Evolutionary conservation across 192 early-diverging fungal species (phyloP).

Genomic region (Rhizophagus prolifer): DNA sequence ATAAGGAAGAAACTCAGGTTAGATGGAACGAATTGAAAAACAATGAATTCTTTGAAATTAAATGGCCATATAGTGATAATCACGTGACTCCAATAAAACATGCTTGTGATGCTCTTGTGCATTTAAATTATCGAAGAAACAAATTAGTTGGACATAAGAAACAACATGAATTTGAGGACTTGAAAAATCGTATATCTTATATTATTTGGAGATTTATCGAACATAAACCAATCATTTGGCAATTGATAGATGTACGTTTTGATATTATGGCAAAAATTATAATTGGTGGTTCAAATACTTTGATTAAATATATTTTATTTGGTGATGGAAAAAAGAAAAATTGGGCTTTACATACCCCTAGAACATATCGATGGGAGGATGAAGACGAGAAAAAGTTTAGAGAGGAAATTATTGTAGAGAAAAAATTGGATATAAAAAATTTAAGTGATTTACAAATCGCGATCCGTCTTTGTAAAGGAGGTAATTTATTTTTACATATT

Average conservation of each 20-base stretch:
- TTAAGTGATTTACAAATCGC: not conserved
- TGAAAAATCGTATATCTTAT: not conserved
- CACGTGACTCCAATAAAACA: not conserved
- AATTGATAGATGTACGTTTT: not conserved
- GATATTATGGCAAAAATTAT: not conserved
- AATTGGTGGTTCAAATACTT: not conserved
- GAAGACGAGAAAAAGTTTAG: not conserved
- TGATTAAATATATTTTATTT: not conserved
- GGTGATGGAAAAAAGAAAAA: not conserved
- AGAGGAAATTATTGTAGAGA: not conserved
- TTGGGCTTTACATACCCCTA: not conserved
- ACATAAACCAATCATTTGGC: not conserved
- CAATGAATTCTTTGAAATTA: not conserved
- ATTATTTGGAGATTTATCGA: conserved; percentile 2
- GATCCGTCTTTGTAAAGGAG: not conserved
- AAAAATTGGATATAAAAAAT: not conserved
- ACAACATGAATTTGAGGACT: not conserved
- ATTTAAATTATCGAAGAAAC: not conserved
- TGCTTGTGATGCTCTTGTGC: not conserved
- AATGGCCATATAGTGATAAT: conserved; percentile 3
- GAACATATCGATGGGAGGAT: not conserved
- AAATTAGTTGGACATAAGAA: not conserved
- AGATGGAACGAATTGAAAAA: too few relatives aligned
- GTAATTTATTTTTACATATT: not conserved
- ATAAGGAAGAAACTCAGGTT: too few relatives aligned